Evolutionary conservation across 208 protist genomes (phyloP).

Genomic region (Leishmania major): DNA sequence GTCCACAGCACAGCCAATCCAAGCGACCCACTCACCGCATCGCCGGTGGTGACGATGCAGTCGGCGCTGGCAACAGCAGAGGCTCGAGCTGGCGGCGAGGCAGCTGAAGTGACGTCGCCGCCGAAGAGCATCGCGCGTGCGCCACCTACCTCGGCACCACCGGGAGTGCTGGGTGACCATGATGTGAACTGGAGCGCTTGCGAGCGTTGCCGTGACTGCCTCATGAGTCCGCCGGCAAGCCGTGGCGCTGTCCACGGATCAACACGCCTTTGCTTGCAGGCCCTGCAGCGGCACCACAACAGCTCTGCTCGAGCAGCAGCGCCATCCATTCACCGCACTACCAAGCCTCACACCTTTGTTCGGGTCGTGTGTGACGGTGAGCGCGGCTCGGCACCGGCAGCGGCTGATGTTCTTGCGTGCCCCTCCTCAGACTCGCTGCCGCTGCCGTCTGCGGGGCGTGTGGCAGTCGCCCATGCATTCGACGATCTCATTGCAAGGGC

Average conservation of each 20-base stretch:
- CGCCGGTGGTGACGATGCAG: not conserved
- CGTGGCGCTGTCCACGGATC: not conserved
- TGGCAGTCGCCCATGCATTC: not conserved
- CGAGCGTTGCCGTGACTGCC: not conserved
- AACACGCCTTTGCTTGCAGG: not conserved
- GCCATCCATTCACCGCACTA: not conserved
- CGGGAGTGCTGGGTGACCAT: not conserved
- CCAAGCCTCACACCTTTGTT: not conserved
- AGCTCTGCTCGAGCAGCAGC: not conserved
- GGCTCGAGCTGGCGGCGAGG: not conserved
- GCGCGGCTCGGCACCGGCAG: not conserved
- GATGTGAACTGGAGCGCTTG: not conserved
- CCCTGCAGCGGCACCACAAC: not conserved
- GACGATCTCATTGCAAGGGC: constrained; percentile 23
- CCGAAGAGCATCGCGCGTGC: not conserved
- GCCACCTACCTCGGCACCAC: not conserved
- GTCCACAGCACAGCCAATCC: not conserved
- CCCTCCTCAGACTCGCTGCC: not conserved
- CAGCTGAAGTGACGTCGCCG: not conserved
- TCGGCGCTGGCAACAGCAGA: not conserved
- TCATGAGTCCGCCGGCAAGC: not conserved
- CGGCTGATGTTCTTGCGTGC: not conserved
- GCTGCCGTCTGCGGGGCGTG: not conserved
- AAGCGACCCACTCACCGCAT: not conserved
- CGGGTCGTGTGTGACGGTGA: not conserved